phyloP scores from a whole-genome alignment of 1,139 yeast genomes.

The Candida sp. region DNA sequence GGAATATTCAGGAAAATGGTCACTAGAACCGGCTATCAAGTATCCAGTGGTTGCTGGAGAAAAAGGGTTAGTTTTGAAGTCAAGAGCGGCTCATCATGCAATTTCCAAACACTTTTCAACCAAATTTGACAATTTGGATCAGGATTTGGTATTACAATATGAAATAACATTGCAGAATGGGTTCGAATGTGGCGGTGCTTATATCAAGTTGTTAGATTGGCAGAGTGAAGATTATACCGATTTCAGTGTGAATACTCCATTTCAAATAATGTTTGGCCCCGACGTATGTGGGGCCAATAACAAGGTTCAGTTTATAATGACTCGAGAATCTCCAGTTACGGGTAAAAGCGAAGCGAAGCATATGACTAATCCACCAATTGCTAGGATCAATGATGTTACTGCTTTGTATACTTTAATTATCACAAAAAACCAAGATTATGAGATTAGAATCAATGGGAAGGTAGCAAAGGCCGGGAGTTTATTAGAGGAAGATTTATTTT shows the following conservation, averaged over 20 bases:
- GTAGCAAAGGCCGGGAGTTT: slow-evolving; percentile 68
- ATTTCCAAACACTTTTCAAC: slow-evolving; percentile 57
- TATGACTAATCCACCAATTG: slow-evolving; percentile 62
- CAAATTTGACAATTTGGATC: slow-evolving; percentile 52
- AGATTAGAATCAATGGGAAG: slow-evolving; percentile 80
- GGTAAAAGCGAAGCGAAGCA: slow-evolving; percentile 67
- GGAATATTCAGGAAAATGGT: slow-evolving; percentile 73
- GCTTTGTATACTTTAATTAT: slow-evolving; percentile 75
- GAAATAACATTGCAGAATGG: slow-evolving; percentile 83
- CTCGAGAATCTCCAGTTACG: slow-evolving; percentile 53
- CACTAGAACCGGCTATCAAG: slow-evolving; percentile 48
- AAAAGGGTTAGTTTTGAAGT: slow-evolving; percentile 70
- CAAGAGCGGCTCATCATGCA: slow-evolving; percentile 78
- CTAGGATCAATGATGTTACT: slow-evolving; percentile 55
- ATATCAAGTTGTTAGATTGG: slow-evolving; percentile 65
- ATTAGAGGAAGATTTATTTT: slow-evolving; percentile 45
- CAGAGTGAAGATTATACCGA: slow-evolving; percentile 14
- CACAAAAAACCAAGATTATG: slow-evolving; percentile 61
- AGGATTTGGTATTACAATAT: slow-evolving; percentile 79
- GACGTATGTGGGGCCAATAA: slow-evolving; percentile 83
- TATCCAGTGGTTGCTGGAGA: slow-evolving; percentile 62
- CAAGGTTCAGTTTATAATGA: slow-evolving; percentile 73
- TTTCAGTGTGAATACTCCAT: slow-evolving; percentile 51
- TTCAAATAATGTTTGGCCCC: slow-evolving; percentile 92
- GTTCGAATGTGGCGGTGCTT: slow-evolving; percentile 84